Conservation (phyloP, 495 filamentous ascomycete species). For the Penicillium robsamsonii region DNA sequence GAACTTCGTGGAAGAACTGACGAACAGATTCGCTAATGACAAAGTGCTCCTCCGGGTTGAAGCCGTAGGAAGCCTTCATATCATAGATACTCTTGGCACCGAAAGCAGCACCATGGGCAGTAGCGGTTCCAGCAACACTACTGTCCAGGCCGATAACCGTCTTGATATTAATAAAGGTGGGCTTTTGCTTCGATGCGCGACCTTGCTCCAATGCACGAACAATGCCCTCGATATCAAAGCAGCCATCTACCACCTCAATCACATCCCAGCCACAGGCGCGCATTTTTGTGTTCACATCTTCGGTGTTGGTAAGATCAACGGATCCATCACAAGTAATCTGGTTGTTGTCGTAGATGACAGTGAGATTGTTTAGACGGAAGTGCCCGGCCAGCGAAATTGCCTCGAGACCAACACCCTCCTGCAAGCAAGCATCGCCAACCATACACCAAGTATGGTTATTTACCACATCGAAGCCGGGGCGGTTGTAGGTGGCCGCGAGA, state of each 20-base stretch:
- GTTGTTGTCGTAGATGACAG: constrained; percentile 61
- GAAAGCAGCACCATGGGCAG: constrained; percentile 53
- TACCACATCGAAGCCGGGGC: constrained; percentile 48
- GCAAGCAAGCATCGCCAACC: constrained; percentile 58
- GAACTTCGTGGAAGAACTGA: constrained; percentile 48
- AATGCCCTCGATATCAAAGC: constrained; percentile 51
- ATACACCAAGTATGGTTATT: constrained; percentile 54
- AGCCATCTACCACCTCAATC: constrained; percentile 54
- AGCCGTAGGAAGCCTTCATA: constrained; percentile 48
- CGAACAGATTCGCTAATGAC: constrained; percentile 45
- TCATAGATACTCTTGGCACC: constrained; percentile 44
- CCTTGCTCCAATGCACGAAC: constrained; percentile 48
- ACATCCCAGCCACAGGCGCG: constrained; percentile 57
- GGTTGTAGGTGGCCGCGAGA: constrained; percentile 53
- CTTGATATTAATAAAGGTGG: constrained; percentile 58
- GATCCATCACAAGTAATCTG: constrained; percentile 56
- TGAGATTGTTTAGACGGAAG: constrained; percentile 53
- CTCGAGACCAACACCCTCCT: constrained; percentile 60
- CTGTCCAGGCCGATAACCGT: constrained; percentile 58
- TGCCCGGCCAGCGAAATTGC: constrained; percentile 56
- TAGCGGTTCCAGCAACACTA: constrained; percentile 46
- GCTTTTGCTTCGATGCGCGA: constrained; percentile 44
- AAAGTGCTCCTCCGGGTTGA: constrained; percentile 47
- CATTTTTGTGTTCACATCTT: constrained; percentile 62
- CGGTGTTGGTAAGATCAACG: constrained; percentile 53